phyloP scores from a whole-genome alignment of 1,284 basidiomycete genomes.

The Rhodotorula sp. region DNA sequence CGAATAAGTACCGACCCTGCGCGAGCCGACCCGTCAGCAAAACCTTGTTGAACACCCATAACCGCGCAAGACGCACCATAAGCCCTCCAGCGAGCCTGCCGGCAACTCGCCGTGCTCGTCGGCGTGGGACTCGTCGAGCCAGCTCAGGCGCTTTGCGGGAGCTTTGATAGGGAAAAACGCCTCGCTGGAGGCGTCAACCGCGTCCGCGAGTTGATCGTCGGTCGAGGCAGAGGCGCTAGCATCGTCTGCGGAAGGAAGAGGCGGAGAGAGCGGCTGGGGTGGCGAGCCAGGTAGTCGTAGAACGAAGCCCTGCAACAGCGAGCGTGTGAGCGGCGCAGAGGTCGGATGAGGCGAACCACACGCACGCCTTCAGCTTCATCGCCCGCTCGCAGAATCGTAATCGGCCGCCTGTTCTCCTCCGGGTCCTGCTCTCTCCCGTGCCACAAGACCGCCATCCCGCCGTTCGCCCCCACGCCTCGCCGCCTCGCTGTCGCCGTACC shows the following conservation, averaged over 20 bases:
- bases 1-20: constrained; percentile 33
- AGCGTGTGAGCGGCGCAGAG: background rate
- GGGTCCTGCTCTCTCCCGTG: constrained; percentile 29
- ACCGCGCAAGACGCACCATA: constrained; percentile 12
- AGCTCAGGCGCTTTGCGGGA: constrained; percentile 13
- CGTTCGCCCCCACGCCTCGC: constrained; percentile 28
- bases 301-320: constrained; percentile 7
- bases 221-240: background rate
- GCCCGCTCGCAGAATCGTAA: constrained; percentile 33
- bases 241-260: background rate
- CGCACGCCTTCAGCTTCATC: constrained; percentile 20
- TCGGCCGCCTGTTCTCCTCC: constrained; percentile 3
- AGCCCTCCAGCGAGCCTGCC: constrained; percentile 26
- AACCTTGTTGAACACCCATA: too few species aligned
- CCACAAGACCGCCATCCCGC: constrained; percentile 35
- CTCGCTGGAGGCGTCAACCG: constrained; percentile 15
- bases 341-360: background rate
- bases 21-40: too few species aligned
- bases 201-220: constrained; percentile 13
- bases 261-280: background rate
- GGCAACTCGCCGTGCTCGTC: constrained; percentile 15
- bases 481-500: background rate
- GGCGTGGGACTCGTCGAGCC: background rate
- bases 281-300: constrained; percentile 14
- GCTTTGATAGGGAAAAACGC: constrained; percentile 32